These are phyloP conservation scores for Calocybe gambosa DNA, from an alignment of 1,284 basidiomycete genomes.

Conservation along the genomic window DNA sequence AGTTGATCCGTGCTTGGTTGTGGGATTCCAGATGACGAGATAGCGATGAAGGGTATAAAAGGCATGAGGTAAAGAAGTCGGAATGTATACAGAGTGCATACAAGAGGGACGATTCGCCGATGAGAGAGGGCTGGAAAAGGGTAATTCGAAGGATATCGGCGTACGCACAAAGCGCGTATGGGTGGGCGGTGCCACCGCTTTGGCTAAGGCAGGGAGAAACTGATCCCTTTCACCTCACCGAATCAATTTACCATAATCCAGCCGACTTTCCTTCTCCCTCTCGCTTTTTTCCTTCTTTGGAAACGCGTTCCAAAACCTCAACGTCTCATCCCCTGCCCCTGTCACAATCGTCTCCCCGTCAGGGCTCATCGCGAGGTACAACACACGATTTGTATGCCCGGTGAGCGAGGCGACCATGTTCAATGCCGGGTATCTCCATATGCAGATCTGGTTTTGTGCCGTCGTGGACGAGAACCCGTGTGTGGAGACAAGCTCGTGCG, in stretches of 20 bases:
- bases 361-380: constrained; percentile 96
- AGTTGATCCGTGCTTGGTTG: too few species aligned
- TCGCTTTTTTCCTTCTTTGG: constrained; percentile 57
- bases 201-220: too few species aligned
- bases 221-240: constrained; percentile 32
- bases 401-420: constrained; percentile 92
- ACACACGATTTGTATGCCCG: constrained; percentile 90
- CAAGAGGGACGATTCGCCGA: too few species aligned
- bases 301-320: constrained; percentile 95
- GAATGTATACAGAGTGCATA: too few species aligned
- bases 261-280: constrained; percentile 37
- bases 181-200: too few species aligned
- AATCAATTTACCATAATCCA: constrained; percentile 62
- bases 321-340: constrained; percentile 95
- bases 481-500: constrained; percentile 96
- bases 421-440: constrained; percentile 95
- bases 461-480: constrained; percentile 94
- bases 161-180: too few species aligned
- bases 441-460: constrained; percentile 96
- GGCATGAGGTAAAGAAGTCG: too few species aligned
- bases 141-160: too few species aligned
- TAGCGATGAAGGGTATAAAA: too few species aligned
- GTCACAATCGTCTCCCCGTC: constrained; percentile 98
- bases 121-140: too few species aligned
- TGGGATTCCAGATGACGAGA: too few species aligned